Conservation (phyloP, 352 stramenopile genomes). For the Phytophthora crassamura region DNA sequence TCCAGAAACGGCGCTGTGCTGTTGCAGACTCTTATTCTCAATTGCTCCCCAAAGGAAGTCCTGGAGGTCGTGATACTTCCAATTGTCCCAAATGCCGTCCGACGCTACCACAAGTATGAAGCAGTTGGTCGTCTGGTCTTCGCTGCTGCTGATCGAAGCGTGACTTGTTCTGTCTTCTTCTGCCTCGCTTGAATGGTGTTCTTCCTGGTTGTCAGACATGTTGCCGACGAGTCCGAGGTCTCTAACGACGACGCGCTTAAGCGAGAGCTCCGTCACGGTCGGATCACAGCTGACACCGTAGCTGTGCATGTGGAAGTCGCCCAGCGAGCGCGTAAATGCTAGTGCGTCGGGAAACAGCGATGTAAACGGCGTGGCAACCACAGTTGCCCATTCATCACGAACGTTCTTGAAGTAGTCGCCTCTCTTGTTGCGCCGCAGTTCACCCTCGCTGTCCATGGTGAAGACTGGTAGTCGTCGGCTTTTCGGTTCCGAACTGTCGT, state of each 20-base stretch:
- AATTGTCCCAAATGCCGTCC: conserved; percentile 92
- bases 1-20: conserved; percentile 9
- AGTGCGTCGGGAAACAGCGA: conserved; percentile 81
- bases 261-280: conserved; percentile 59
- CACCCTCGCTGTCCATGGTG: conserved; percentile 35
- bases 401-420: conserved; percentile 93
- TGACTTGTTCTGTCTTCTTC: conserved; percentile 18
- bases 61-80: conserved; percentile 82
- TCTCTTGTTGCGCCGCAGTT: conserved; percentile 43
- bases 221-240: conserved; percentile 7
- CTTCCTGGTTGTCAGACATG: conserved; percentile 28
- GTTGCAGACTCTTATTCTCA: conserved; percentile 7
- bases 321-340: conserved; percentile 89
- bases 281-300: conserved; percentile 82
- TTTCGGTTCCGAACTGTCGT: conserved; percentile 63
- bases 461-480: conserved; percentile 51
- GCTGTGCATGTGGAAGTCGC: conserved; percentile 89
- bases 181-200: background rate
- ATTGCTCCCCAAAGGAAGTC: conserved; percentile 44
- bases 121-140: conserved; percentile 5
- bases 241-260: conserved; percentile 45
- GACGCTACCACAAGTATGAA: conserved; percentile 77
- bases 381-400: conserved; percentile 90
- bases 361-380: conserved; percentile 74
- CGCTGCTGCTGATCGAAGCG: conserved; percentile 4